Evolutionary conservation across 2,329 filamentous ascomycete species (phyloP).

Genomic region (Rhynchosporium agropyri): DNA sequence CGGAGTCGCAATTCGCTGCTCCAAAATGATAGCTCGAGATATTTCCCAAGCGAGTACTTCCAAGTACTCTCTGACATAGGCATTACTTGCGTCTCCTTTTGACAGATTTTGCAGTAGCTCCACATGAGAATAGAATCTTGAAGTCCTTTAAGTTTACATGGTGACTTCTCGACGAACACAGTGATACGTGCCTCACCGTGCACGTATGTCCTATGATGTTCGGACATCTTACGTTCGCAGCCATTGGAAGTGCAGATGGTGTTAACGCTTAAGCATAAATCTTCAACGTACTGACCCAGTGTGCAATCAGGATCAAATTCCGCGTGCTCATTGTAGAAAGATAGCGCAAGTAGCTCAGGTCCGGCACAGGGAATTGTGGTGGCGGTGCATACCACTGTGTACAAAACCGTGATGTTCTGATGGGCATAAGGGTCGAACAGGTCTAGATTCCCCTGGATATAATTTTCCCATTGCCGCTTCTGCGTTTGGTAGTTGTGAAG

Average conservation of each 20-base stretch:
- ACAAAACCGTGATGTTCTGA: slow-evolving; percentile 93
- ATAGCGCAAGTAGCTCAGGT: slow-evolving; percentile 84
- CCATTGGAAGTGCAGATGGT: slow-evolving; percentile 80
- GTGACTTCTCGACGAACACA: slow-evolving; percentile 79
- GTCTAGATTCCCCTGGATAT: slow-evolving; percentile 83
- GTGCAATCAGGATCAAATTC: slow-evolving; percentile 84
- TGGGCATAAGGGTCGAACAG: slow-evolving; percentile 95
- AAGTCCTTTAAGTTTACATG: slow-evolving; percentile 65
- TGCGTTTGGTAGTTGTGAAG: slow-evolving; percentile 92
- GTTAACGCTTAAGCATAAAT: slow-evolving; percentile 76
- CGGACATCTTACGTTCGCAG: slow-evolving; percentile 85
- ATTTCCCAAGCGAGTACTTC: slow-evolving; percentile 99
- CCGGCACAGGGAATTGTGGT: slow-evolving; percentile 93
- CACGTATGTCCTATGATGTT: slow-evolving; percentile 96
- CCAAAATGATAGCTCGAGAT: slow-evolving; percentile 97
- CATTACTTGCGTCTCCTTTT: slow-evolving; percentile 84
- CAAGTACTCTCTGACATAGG: slow-evolving; percentile 93
- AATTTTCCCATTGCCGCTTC: slow-evolving; percentile 94
- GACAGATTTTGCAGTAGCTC: slow-evolving; percentile 93
- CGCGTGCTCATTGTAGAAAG: slow-evolving; percentile 89
- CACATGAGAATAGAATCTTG: slow-evolving; percentile 90
- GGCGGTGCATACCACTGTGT: slow-evolving; percentile 89
- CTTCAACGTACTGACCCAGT: slow-evolving; percentile 91
- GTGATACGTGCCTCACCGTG: slow-evolving; percentile 94
- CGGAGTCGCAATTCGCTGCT: slow-evolving; percentile 77